Evolutionary conservation across 164 flowering plant species (phyloP).

Genomic region (Vitis labrusca): DNA sequence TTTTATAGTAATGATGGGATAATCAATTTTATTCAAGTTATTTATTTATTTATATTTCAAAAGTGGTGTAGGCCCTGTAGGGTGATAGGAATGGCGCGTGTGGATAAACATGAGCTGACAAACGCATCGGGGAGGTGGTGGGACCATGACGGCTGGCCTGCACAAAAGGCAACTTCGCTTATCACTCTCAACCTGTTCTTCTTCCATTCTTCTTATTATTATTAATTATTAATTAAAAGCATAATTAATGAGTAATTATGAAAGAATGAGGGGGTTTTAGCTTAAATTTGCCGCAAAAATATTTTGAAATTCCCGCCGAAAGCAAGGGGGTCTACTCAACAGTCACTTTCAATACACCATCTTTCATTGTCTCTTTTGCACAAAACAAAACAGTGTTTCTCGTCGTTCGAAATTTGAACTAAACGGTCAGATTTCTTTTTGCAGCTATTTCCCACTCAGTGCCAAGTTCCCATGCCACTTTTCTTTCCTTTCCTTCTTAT

Average conservation of each 20-base stretch:
- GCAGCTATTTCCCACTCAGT: conserved; percentile 4
- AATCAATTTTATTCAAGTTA: too few species aligned
- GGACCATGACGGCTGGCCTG: conserved; percentile 26
- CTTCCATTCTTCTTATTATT: too few species aligned
- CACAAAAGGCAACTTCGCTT: conserved; percentile 5
- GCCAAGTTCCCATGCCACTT: conserved; percentile 1
- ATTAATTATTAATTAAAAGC: too few species aligned
- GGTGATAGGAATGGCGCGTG: too few species aligned
- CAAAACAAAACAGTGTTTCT: neutral
- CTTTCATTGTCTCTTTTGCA: neutral
- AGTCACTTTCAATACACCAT: conserved; percentile 14
- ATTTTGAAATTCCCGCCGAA: conserved; percentile 36
- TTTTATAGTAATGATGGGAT: too few species aligned
- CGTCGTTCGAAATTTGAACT: conserved; percentile 28
- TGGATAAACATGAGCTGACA: neutral
- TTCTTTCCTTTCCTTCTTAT: too few species aligned
- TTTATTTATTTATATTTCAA: too few species aligned
- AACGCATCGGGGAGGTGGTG: neutral
- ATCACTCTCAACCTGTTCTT: too few species aligned
- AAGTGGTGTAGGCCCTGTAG: too few species aligned
- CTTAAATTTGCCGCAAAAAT: conserved; percentile 12
- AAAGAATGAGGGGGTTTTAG: neutral
- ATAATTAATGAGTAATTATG: too few species aligned
- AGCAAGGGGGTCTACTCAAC: conserved; percentile 5
- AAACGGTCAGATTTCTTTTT: conserved; percentile 12